These are phyloP conservation scores for Fraxinus nigra DNA, from an alignment of 305 asterid species.

Conservation along the genomic window DNA sequence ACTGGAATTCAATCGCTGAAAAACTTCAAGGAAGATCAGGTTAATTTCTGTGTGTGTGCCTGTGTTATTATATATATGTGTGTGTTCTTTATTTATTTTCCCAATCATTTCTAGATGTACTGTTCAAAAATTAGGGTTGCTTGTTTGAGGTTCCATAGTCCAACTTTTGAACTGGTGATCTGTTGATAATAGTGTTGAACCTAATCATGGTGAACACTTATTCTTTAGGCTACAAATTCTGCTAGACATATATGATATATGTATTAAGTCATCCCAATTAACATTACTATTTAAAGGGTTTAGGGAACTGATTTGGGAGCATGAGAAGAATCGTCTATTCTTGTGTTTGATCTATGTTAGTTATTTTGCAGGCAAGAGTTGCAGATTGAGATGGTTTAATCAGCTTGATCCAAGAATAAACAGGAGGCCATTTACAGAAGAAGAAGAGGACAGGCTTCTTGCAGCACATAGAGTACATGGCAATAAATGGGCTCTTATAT, in stretches of 20 bases:
- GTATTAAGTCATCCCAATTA: not conserved
- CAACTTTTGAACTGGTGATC: not conserved
- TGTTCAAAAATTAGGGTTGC: slow-evolving; percentile 20
- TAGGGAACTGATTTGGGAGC: not conserved
- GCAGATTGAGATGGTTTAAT: slow-evolving; percentile 94
- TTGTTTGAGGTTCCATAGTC: not conserved
- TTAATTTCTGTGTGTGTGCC: not conserved
- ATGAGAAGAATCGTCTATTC: not conserved
- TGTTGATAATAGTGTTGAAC: not conserved
- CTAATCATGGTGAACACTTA: not conserved
- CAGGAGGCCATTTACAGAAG: slow-evolving; percentile 83
- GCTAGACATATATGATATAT: not conserved
- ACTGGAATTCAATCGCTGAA: slow-evolving; percentile 96
- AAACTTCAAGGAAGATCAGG: slow-evolving; percentile 98
- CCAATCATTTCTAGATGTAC: not conserved
- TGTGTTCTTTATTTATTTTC: not conserved
- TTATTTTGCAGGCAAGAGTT: slow-evolving; percentile 67
- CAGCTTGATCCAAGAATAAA: slow-evolving; percentile 94
- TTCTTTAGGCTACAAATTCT: not conserved
- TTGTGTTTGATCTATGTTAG: not conserved
- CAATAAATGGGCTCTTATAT: slow-evolving; percentile 90
- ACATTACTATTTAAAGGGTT: not conserved
- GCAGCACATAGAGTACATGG: slow-evolving; percentile 85
- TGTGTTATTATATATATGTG: not conserved
- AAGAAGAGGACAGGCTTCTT: slow-evolving; percentile 80